Percentiles rank a stretch among this genome's conserved stretches.
These are phyloP conservation scores for Aschersonia sp. DNA, from an alignment of 2,329 filamentous ascomycete genomes.

Conservation along the genomic window DNA sequence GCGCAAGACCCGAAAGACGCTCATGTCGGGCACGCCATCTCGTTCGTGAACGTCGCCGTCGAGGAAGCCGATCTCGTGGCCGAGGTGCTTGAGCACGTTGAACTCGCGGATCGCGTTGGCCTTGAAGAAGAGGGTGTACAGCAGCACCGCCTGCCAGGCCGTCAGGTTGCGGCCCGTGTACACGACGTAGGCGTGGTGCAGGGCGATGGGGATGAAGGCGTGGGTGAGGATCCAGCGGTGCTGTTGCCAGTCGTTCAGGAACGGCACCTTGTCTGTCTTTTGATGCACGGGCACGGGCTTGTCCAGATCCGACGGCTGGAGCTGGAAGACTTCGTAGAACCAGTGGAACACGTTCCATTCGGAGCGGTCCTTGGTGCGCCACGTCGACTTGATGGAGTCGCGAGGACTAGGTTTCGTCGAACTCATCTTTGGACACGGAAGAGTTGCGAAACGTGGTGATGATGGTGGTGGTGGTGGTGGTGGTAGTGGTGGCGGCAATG, in stretches of 20 bases:
- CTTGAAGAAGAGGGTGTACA: constrained; percentile 3
- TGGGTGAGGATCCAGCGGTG: constrained; percentile 4
- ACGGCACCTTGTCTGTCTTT: constrained; percentile 3
- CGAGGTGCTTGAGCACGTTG: constrained; percentile 1
- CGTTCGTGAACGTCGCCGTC: constrained; percentile 5
- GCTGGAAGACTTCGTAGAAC: constrained; percentile 3
- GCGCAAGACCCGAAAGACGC: constrained; percentile 1
- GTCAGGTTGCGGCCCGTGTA: constrained; percentile 4
- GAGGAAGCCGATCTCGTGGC: constrained; percentile 2
- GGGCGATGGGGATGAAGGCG: constrained; percentile 2
- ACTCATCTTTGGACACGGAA: background rate
- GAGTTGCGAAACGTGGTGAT: too few species aligned
- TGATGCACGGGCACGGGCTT: constrained; percentile 2
- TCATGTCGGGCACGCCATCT: constrained; percentile 3
- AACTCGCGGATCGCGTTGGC: constrained; percentile 4
- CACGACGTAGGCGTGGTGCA: constrained; percentile 2
- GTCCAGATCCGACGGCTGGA: constrained; percentile 2
- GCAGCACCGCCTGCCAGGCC: constrained; percentile 3
- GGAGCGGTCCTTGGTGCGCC: constrained; percentile 3
- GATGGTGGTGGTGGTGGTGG: too few species aligned
- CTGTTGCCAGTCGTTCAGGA: constrained; percentile 2
- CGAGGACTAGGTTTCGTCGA: background rate
- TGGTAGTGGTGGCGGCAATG: too few species aligned
- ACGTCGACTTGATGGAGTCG: constrained; percentile 5
- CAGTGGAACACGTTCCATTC: constrained; percentile 4